Conservation (phyloP, 1,284 basidiomycete genomes). For the Leccinum solheimii region DNA sequence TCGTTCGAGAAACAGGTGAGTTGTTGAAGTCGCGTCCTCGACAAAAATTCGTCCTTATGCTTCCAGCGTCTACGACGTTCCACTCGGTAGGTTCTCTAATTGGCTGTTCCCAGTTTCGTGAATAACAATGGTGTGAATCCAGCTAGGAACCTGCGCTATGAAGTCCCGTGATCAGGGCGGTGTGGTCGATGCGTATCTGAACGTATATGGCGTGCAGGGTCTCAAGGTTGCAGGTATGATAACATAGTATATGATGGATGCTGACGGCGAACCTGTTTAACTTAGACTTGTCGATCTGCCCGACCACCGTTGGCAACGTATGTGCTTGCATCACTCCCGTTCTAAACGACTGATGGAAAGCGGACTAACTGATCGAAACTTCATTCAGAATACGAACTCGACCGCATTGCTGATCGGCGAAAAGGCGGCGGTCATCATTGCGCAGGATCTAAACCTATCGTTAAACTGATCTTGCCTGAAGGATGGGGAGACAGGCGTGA, state of each 20-base stretch:
- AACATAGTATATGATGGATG: neutral
- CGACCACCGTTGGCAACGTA: slow-evolving; percentile 24
- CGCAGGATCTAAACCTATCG: neutral
- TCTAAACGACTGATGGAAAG: neutral
- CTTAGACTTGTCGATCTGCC: slow-evolving; percentile 27
- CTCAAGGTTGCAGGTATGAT: slow-evolving; percentile 28
- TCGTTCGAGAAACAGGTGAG: slow-evolving; percentile 36
- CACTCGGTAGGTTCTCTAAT: slow-evolving; percentile 47
- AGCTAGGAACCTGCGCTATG: slow-evolving; percentile 32
- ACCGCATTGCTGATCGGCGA: slow-evolving; percentile 1
- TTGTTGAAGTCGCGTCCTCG: neutral
- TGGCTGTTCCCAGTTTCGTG: neutral
- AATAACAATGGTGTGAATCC: neutral
- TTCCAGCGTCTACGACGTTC: slow-evolving; percentile 48
- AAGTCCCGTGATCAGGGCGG: slow-evolving; percentile 19
- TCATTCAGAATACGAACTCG: neutral
- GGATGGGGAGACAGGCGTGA: neutral
- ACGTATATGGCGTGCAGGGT: slow-evolving; percentile 21
- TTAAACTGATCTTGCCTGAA: neutral
- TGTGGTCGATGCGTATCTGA: slow-evolving; percentile 23
- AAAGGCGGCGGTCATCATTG: slow-evolving; percentile 1
- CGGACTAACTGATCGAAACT: neutral
- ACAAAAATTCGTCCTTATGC: neutral
- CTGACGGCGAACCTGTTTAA: neutral
- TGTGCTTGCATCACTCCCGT: neutral